Conservation (phyloP, 352 stramenopile species). For the Globisporangium uncinulatum region DNA sequence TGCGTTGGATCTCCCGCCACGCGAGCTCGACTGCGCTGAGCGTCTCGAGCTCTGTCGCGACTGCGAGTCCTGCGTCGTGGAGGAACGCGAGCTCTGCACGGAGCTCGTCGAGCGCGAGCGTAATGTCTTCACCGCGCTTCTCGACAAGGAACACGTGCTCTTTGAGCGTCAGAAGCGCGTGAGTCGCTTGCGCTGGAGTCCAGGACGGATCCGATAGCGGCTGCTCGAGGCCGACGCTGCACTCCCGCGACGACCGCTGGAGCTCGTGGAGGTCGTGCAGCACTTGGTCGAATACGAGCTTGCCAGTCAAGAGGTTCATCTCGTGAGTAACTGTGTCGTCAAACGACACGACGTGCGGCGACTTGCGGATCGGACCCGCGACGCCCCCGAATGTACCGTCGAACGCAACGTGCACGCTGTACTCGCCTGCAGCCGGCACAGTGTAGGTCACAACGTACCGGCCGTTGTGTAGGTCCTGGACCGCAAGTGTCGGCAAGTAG, state of each 20-base stretch:
- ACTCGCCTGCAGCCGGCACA: slow-evolving; percentile 73
- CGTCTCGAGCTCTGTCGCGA: slow-evolving; percentile 54
- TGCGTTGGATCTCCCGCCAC: slow-evolving; percentile 60
- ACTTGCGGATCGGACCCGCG: slow-evolving; percentile 85
- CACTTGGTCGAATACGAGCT: slow-evolving; percentile 69
- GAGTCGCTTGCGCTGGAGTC: slow-evolving; percentile 54
- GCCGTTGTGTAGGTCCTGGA: slow-evolving; percentile 90
- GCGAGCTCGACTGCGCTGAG: slow-evolving; percentile 41
- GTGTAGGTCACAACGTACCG: slow-evolving; percentile 93
- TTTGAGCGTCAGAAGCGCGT: slow-evolving; percentile 64
- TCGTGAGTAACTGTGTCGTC: slow-evolving; percentile 74
- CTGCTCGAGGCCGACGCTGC: slow-evolving; percentile 64
- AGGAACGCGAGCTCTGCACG: slow-evolving; percentile 64
- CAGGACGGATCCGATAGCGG: slow-evolving; percentile 50
- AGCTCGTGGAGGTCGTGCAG: slow-evolving; percentile 58
- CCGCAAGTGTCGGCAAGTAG: slow-evolving; percentile 44
- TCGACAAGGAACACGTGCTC: slow-evolving; percentile 77
- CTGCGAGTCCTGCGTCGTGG: slow-evolving; percentile 42
- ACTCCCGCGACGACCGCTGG: slow-evolving; percentile 59
- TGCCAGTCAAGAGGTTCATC: slow-evolving; percentile 79
- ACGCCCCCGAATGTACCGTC: slow-evolving; percentile 90
- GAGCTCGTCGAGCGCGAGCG: slow-evolving; percentile 58
- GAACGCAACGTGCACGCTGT: slow-evolving; percentile 88
- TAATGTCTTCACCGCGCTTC: slow-evolving; percentile 61
- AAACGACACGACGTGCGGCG: slow-evolving; percentile 82